Percentiles rank a stretch among this genome's conserved stretches.
Evolutionary conservation across 805 yeast genomes (phyloP).

Genomic region (Naumovozyma castellii): DNA sequence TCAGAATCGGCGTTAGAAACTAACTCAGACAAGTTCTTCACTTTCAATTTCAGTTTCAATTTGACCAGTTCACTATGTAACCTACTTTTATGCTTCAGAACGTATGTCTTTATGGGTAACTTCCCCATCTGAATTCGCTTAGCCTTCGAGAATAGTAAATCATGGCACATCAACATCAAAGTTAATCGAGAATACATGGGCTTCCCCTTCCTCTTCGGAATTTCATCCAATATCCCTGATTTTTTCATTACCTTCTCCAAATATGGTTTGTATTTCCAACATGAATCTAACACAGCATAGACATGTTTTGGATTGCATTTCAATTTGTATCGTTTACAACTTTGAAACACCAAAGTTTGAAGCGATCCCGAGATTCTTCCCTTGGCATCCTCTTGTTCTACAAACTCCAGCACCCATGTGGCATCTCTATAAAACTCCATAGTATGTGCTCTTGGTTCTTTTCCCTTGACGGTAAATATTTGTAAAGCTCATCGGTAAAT

Average conservation of each 20-base stretch:
- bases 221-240: constrained; percentile 49
- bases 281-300: constrained; percentile 72
- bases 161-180: constrained; percentile 61
- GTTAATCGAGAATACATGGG: constrained; percentile 35
- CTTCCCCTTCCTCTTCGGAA: constrained; percentile 38
- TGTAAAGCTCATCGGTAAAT: too few relatives aligned
- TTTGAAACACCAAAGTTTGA: constrained; percentile 43
- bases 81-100: constrained; percentile 70
- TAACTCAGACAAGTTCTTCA: constrained; percentile 43
- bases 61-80: constrained; percentile 74
- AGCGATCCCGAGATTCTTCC: constrained; percentile 41
- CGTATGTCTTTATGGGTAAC: constrained; percentile 72
- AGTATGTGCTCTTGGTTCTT: background rate
- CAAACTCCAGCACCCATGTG: constrained; percentile 30
- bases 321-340: constrained; percentile 38
- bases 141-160: constrained; percentile 59
- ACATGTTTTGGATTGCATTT: constrained; percentile 73
- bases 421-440: constrained; percentile 35
- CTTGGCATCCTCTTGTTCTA: constrained; percentile 24
- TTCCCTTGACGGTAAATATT: too few relatives aligned
- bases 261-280: constrained; percentile 61
- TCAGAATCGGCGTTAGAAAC: constrained; percentile 40
- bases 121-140: constrained; percentile 87
- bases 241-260: constrained; percentile 54
- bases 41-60: constrained; percentile 63